A percentile compares a stretch with the other conserved stretches of the same genome.
Conservation (phyloP, 164 flowering plant genomes). For the Tetrastigma voinierianum region DNA sequence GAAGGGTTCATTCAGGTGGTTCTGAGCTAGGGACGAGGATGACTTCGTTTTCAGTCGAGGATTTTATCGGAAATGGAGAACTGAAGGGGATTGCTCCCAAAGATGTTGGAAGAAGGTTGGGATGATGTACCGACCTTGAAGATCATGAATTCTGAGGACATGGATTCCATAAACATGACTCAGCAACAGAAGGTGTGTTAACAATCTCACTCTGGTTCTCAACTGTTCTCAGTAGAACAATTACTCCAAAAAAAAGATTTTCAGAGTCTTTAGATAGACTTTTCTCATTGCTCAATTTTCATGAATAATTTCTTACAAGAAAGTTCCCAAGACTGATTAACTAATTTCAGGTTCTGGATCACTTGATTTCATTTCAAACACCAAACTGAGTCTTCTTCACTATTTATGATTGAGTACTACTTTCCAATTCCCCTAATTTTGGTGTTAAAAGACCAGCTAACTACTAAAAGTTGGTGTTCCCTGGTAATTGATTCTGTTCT, state of each 20-base stretch:
- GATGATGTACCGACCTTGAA: slow-evolving; percentile 85
- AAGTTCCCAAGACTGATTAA: too few species aligned
- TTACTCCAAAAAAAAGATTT: background rate
- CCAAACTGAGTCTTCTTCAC: too few species aligned
- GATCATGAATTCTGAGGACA: slow-evolving; percentile 71
- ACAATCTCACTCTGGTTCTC: background rate
- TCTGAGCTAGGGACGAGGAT: slow-evolving; percentile 21
- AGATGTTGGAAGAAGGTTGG: slow-evolving; percentile 75
- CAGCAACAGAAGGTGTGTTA: slow-evolving; percentile 58
- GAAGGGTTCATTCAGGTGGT: background rate
- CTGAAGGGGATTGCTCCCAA: slow-evolving; percentile 56
- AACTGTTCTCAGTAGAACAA: background rate
- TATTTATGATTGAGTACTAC: too few species aligned
- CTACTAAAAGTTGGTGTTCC: too few species aligned
- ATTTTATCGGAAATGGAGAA: slow-evolving; percentile 66
- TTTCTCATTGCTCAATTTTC: background rate
- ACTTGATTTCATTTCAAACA: too few species aligned
- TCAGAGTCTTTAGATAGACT: background rate
- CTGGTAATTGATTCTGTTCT: too few species aligned
- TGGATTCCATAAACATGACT: slow-evolving; percentile 59
- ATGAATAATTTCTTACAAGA: background rate
- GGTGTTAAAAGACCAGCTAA: too few species aligned
- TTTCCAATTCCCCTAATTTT: too few species aligned
- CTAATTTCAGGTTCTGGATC: too few species aligned
- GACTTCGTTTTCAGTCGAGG: slow-evolving; percentile 74